Evolutionary conservation across 345 rosid genomes (phyloP).

Genomic region (Turnera subulata): DNA sequence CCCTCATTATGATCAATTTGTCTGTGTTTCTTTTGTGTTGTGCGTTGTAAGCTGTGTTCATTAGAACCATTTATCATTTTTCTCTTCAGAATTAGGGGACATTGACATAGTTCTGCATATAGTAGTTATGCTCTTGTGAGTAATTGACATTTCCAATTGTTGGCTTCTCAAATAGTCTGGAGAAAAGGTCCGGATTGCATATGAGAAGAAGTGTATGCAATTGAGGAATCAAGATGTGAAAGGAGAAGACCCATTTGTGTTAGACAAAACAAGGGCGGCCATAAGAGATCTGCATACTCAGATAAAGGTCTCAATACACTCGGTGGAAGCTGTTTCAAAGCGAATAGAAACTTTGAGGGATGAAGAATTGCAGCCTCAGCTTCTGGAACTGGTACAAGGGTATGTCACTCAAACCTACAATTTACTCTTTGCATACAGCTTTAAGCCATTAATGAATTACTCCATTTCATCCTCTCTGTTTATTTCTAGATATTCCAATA

Average conservation of each 20-base stretch:
- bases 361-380: constrained; percentile 93
- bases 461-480: no score
- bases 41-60: no score
- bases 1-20: no score
- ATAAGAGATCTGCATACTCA: constrained; percentile 79
- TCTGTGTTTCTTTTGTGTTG: no score
- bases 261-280: constrained; percentile 68
- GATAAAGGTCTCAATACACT: constrained; percentile 73
- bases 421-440: neutral
- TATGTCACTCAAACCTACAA: constrained; percentile 24
- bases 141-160: neutral
- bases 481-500: no score
- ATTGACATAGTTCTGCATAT: no score
- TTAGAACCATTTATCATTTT: no score
- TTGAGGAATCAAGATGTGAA: constrained; percentile 74
- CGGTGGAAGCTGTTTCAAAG: constrained; percentile 77
- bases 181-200: constrained; percentile 66
- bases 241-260: constrained; percentile 58
- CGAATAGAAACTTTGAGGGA: constrained; percentile 85
- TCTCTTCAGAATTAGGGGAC: no score
- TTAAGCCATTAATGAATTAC: no score
- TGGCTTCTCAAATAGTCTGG: constrained; percentile 48
- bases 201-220: constrained; percentile 67
- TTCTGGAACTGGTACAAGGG: constrained; percentile 81
- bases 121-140: no score